These are phyloP conservation scores for Barnettozyma siamensis DNA, from an alignment of 805 yeast species.

Conservation along the genomic window DNA sequence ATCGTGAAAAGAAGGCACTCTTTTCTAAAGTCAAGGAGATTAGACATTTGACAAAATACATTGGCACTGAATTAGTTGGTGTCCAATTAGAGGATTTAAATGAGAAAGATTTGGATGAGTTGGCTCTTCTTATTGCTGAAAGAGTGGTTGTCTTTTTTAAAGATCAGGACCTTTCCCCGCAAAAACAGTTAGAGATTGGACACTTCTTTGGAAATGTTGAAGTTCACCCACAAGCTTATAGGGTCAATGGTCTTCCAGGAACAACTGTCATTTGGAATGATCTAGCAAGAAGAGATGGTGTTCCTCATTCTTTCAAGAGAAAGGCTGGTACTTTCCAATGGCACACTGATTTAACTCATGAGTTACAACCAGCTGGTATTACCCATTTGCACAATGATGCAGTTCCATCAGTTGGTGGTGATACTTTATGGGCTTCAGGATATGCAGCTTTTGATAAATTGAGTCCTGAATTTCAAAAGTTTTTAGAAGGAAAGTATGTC, in stretches of 20 bases:
- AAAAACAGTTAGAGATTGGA: constrained; percentile 39
- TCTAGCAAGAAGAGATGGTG: constrained; percentile 25
- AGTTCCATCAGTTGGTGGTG: constrained; percentile 49
- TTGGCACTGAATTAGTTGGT: constrained; percentile 48
- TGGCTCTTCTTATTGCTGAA: constrained; percentile 42
- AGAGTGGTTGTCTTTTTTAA: constrained; percentile 45
- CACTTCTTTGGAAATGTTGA: constrained; percentile 33
- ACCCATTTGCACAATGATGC: constrained; percentile 48
- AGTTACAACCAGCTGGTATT: constrained; percentile 49
- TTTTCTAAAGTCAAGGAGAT: constrained; percentile 37
- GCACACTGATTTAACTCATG: constrained; percentile 52
- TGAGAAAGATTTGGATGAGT: constrained; percentile 40
- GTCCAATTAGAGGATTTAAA: constrained; percentile 36
- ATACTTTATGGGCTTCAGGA: constrained; percentile 50
- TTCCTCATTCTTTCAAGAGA: constrained; percentile 18
- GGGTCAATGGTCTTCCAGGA: constrained; percentile 34
- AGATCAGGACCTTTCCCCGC: constrained; percentile 41
- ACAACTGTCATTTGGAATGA: constrained; percentile 30
- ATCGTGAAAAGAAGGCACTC: constrained; percentile 37
- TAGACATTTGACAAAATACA: constrained; percentile 36
- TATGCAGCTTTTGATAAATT: constrained; percentile 53
- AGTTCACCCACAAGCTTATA: constrained; percentile 32
- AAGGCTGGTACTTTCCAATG: constrained; percentile 22
- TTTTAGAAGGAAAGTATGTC: constrained; percentile 48
- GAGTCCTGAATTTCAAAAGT: constrained; percentile 43